These are phyloP conservation scores for Arthroderma sp. DNA, from an alignment of 2,329 filamentous ascomycete genomes.

Conservation along the genomic window DNA sequence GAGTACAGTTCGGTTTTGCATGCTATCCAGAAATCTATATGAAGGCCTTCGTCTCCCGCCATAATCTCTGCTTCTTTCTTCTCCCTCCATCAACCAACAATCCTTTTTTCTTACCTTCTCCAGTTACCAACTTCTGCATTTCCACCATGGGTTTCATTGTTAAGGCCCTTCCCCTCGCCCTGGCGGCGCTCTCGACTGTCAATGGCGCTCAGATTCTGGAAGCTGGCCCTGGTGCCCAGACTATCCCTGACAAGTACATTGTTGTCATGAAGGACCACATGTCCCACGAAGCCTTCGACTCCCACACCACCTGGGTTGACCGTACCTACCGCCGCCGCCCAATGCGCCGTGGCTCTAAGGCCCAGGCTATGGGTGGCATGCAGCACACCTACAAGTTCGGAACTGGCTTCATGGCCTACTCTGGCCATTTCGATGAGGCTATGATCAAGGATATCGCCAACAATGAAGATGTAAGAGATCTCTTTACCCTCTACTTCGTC, in stretches of 20 bases:
- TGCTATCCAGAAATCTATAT: not conserved
- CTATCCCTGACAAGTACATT: slow-evolving; percentile 9
- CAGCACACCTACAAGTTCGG: slow-evolving; percentile 7
- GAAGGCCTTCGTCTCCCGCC: not conserved
- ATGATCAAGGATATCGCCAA: slow-evolving; percentile 9
- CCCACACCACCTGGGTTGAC: slow-evolving; percentile 6
- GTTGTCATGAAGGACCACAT: slow-evolving; percentile 10
- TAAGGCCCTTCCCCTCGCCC: slow-evolving; percentile 5
- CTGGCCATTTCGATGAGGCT: slow-evolving; percentile 8
- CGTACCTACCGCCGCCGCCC: slow-evolving; percentile 1
- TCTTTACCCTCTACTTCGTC: not conserved
- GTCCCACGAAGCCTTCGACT: slow-evolving; percentile 2
- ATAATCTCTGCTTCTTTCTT: not conserved
- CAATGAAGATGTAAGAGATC: slow-evolving; percentile 5
- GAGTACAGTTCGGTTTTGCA: not conserved
- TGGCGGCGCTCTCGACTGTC: slow-evolving; percentile 7
- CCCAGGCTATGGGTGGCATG: slow-evolving; percentile 6
- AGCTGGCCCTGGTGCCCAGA: not conserved
- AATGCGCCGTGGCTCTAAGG: not conserved
- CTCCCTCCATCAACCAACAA: not conserved
- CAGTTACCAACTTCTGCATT: not conserved
- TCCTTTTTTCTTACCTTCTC: not conserved
- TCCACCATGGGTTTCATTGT: slow-evolving; percentile 7
- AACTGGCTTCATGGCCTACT: slow-evolving; percentile 5
- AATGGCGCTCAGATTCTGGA: slow-evolving; percentile 8